Base-by-base conservation (phyloP, 1,139 yeast species). In the Debaryomyces robertsiae region DNA sequence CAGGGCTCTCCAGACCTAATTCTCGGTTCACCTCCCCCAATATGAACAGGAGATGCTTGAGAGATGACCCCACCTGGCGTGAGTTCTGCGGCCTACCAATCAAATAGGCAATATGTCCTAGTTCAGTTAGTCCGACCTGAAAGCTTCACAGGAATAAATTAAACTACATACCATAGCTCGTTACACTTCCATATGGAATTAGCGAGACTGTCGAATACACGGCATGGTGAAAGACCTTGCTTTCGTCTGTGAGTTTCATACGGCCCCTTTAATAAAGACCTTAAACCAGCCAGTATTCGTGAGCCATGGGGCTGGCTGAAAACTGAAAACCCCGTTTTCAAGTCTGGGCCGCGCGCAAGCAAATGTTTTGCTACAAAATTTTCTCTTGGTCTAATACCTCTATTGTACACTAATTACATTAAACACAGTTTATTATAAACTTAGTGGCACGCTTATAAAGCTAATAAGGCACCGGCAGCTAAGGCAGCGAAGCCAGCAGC, bases 51-150 rank as follows among this genome's bases (percentile, higher is more conserved):
- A 47, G 51, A 39, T 75, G 69, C 57, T 85, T 86, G 44, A 86
- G 62, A 0, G 90, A 78, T 25, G 75, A 73, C 0, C 95, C 95
- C 1, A 85, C 94, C 48, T 81, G 90, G 5, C 95, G 66, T 1
- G 94, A 73, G 50, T 84, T 81, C 35, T 69, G 74, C 0, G 95
- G 94, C 34, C 73, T 67, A 18, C 75, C 77, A 1, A 84, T 67
- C 11, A 84, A 59, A 44, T 71, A 74, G 0, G 94, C 94, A 6
- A 86, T 77, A 54, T 84, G 90, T 3, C 88, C 81, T 67, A 22
- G 28, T 27, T 16, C 17, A 6, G 53, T 46, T 44, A 48, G 52
- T 48, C 31, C 25, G 44, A 37, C 30, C 19, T 18, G 22, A 27
- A 15, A 18, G 14, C 6, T 13, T 14, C 18, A 6, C 14, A 11